Conservation (phyloP, 768 basidiomycete genomes). For the Boletus reticuloceps region DNA sequence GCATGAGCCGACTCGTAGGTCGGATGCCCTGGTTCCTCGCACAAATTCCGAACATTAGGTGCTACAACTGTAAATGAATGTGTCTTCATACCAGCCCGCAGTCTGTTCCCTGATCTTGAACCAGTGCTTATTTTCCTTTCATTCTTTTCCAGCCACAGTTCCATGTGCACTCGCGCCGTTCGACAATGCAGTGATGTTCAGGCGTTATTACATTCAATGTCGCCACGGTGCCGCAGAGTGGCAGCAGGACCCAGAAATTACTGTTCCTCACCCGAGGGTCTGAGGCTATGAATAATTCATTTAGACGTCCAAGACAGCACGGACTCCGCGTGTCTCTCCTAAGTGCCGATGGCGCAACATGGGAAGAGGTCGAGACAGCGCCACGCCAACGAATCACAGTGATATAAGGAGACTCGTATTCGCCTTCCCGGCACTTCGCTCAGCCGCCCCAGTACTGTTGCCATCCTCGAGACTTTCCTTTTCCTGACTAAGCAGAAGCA, state of each 20-base stretch:
- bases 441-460: background rate
- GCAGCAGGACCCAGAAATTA: background rate
- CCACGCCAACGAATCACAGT: constrained; percentile 5
- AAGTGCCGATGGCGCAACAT: constrained; percentile 1
- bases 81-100: background rate
- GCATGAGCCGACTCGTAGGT: too few relatives aligned
- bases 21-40: too few relatives aligned
- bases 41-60: too few relatives aligned
- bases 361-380: constrained; percentile 6
- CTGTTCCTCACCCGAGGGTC: background rate
- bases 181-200: background rate
- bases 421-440: background rate
- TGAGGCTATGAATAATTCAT: constrained; percentile 20
- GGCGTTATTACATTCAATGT: background rate
- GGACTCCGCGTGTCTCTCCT: constrained; percentile 17
- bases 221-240: constrained; percentile 2
- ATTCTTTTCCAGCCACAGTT: background rate
- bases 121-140: background rate
- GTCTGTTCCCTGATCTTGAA: background rate
- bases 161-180: background rate
- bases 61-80: too few relatives aligned
- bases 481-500: constrained; percentile 1
- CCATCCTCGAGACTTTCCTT: background rate
- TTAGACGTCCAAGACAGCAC: constrained; percentile 16
- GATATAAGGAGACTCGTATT: constrained; percentile 15